phyloP scores from a whole-genome alignment of 441 rosid genomes.

The Macaranga tanarius region DNA sequence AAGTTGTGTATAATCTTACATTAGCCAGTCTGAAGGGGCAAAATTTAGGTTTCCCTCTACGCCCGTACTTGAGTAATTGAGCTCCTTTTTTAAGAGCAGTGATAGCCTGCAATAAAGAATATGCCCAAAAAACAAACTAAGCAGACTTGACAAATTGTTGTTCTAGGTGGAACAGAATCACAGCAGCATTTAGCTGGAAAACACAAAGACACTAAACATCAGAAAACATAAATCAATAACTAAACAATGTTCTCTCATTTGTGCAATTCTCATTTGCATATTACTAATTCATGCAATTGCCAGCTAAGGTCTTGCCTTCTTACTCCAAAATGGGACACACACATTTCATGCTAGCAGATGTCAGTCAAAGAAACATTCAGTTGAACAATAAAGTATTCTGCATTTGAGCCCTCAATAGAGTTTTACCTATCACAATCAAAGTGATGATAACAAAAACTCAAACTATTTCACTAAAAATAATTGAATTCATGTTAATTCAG shows the following conservation, averaged over 20 bases:
- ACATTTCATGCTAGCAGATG: background rate
- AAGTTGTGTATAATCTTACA: conserved; percentile 44
- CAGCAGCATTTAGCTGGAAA: background rate
- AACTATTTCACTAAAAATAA: too few species aligned
- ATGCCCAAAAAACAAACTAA: conserved; percentile 4
- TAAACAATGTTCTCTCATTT: background rate
- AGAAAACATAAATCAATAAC: background rate
- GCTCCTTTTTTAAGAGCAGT: conserved; percentile 94
- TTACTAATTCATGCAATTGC: too few species aligned
- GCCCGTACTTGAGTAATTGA: conserved; percentile 88
- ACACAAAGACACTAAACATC: background rate
- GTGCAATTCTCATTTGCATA: background rate
- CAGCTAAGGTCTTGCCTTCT: background rate
- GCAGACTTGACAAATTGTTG: background rate
- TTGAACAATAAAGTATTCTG: background rate
- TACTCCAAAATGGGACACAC: background rate
- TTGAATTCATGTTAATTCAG: too few species aligned
- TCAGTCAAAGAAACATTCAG: background rate
- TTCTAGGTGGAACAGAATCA: background rate
- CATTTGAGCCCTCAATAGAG: background rate
- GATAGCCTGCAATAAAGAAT: conserved; percentile 69
- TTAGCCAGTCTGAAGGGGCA: conserved; percentile 96
- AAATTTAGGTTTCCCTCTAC: conserved; percentile 96
- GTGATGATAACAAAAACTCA: too few species aligned
- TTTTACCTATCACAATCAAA: too few species aligned